These are phyloP conservation scores for Durotheca rogersii DNA, from an alignment of 495 filamentous ascomycete species.

Conservation along the genomic window DNA sequence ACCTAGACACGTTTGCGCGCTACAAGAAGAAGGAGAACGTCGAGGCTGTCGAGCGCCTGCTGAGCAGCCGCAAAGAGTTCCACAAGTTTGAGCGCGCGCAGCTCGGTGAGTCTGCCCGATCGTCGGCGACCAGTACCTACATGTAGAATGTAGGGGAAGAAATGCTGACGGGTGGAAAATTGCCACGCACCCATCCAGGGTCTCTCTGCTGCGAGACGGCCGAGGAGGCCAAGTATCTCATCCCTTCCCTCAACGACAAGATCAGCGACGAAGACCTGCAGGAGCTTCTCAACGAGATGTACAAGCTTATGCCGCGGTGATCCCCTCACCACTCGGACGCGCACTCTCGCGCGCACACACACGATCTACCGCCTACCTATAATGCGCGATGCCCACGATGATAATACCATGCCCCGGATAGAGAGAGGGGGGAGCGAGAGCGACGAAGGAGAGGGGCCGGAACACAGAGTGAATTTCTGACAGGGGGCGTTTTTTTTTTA, in stretches of 20 bases:
- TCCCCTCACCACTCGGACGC: too few species aligned
- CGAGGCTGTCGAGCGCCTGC: conserved; percentile 81
- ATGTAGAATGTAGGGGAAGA: too few species aligned
- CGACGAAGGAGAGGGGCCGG: too few species aligned
- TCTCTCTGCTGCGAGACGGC: conserved; percentile 87
- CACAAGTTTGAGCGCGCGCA: conserved; percentile 91
- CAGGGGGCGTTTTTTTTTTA: too few species aligned
- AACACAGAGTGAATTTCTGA: neutral
- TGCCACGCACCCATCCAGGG: too few species aligned
- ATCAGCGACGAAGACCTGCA: conserved; percentile 84
- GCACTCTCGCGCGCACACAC: too few species aligned
- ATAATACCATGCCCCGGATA: too few species aligned
- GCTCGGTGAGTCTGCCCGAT: conserved; percentile 63
- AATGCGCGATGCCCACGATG: too few species aligned
- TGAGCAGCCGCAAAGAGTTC: conserved; percentile 73
- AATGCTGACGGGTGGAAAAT: too few species aligned
- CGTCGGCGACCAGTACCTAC: too few species aligned
- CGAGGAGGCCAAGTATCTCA: conserved; percentile 95
- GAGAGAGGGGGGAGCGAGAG: neutral
- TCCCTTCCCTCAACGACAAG: conserved; percentile 86
- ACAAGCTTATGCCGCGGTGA: conserved; percentile 60
- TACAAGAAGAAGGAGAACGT: conserved; percentile 95
- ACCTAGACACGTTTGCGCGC: conserved; percentile 87
- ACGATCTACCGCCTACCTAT: neutral
- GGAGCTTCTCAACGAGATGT: conserved; percentile 85